Evolutionary conservation across 140 eudicot genomes (phyloP).

Genomic region (Senecio squalidus): DNA sequence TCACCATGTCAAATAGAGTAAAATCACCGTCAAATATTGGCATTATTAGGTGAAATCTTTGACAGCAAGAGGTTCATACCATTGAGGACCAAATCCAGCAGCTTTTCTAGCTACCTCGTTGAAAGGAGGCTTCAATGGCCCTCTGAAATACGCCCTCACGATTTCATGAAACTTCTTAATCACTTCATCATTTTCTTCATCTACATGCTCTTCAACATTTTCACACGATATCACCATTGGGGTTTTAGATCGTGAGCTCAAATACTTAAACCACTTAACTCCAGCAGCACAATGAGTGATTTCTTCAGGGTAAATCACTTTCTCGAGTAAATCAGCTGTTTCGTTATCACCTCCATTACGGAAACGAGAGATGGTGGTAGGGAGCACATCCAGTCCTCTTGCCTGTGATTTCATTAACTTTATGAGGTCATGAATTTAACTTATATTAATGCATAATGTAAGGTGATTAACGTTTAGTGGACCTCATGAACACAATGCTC

Average conservation of each 20-base stretch:
- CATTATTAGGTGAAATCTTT: constrained; percentile 38
- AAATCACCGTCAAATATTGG: background rate
- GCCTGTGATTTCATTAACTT: constrained; percentile 46
- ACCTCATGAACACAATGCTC: constrained; percentile 99
- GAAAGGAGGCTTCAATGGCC: constrained; percentile 93
- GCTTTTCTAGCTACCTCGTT: constrained; percentile 86
- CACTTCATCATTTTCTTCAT: constrained; percentile 40
- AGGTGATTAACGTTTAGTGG: background rate
- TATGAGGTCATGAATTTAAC: background rate
- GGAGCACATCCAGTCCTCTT: constrained; percentile 94
- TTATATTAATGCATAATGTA: background rate
- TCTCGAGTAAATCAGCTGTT: constrained; percentile 79
- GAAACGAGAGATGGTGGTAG: constrained; percentile 84
- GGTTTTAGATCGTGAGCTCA: constrained; percentile 44
- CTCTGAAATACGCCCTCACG: constrained; percentile 74
- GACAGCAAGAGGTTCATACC: constrained; percentile 93
- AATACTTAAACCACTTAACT: constrained; percentile 87
- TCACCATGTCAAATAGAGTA: constrained; percentile 1
- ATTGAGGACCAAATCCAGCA: constrained; percentile 88
- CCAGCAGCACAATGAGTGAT: constrained; percentile 96
- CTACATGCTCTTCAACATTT: constrained; percentile 10
- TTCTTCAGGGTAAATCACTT: constrained; percentile 84
- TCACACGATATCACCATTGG: background rate
- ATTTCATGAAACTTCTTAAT: constrained; percentile 63
- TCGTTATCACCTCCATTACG: constrained; percentile 77